Base-by-base conservation (phyloP, 768 basidiomycete genomes). In the Solioccasus polychromus region DNA sequence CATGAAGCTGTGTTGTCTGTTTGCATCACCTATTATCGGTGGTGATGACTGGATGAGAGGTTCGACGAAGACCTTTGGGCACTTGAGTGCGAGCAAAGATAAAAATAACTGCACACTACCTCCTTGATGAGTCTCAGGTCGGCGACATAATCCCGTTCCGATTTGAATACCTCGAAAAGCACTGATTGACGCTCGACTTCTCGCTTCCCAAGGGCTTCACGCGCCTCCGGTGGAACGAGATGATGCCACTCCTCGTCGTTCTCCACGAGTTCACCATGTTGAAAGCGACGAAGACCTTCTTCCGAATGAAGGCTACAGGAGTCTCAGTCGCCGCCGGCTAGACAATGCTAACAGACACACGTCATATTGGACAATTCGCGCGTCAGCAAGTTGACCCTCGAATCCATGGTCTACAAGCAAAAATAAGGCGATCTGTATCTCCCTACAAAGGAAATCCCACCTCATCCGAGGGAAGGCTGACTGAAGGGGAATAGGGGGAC, bases 101-200 rank as follows among this genome's bases (percentile, higher is more conserved):
- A 39, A 26, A 8, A 26, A 44, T 6, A 28, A 9, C 15, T 18
- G 9, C n/a, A 35, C 49, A 63, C 24, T 49, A 89, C 90, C 62
- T 88, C 75, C 68, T 80, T 67, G 52, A 88, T 68, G 47, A 83
- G 63, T 58, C 82, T 75, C 39, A 99, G 66, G 67, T 97, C 95
- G 24, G 76, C 64, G 10, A 92, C 85, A 62, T 96, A 97, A 48
- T 92, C 85, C 51, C 83, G 76, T 68, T 99, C 96, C 1, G 86
- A 83, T 63, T 90, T 85, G 66, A 97, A 83, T 19, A 95, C 68
- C 62, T 98, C 94, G 54, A 93, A 94, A 6, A 99, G 75, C 30
- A 83, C 80, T 20, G 82, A 88, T 63, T 97, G 93, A 35, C 93
- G 77, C 47, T 86, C 80, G 18, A 93, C 83, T 62, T 96, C 92